A percentile compares a stretch with the other conserved stretches of the same genome.
Conservation (phyloP, 352 stramenopile species). For the Phytophthora hibernalis region DNA sequence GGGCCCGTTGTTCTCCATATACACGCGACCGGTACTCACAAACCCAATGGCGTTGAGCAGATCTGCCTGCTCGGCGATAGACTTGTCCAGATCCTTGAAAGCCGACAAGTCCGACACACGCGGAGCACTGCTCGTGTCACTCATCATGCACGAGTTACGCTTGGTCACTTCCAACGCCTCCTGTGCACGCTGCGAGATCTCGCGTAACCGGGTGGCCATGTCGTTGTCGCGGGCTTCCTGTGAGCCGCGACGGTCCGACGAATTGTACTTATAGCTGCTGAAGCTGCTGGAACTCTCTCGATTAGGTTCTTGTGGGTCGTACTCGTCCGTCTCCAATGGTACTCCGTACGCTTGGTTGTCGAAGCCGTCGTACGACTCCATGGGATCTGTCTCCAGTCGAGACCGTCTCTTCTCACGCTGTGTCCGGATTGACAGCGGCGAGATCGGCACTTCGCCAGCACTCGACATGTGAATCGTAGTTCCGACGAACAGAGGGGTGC, state of each 20-base stretch:
- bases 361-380: slow-evolving; percentile 72
- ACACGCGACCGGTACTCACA: slow-evolving; percentile 76
- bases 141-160: slow-evolving; percentile 82
- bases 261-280: slow-evolving; percentile 34
- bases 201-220: slow-evolving; percentile 59
- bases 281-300: slow-evolving; percentile 35
- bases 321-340: slow-evolving; percentile 47
- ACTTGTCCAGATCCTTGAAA: slow-evolving; percentile 77
- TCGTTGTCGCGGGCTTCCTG: slow-evolving; percentile 57
- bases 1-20: slow-evolving; percentile 69
- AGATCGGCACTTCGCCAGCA: slow-evolving; percentile 58
- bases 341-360: slow-evolving; percentile 53
- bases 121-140: slow-evolving; percentile 72
- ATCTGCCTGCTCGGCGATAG: slow-evolving; percentile 77
- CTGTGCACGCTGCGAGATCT: slow-evolving; percentile 71
- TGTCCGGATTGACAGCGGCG: slow-evolving; percentile 60
- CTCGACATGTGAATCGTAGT: slow-evolving; percentile 49
- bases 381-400: slow-evolving; percentile 69
- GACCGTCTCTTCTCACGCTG: slow-evolving; percentile 47
- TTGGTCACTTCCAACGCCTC: slow-evolving; percentile 71
- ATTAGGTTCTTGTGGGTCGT: slow-evolving; percentile 26
- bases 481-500: slow-evolving; percentile 38
- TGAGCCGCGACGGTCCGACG: slow-evolving; percentile 42
- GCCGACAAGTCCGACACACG: slow-evolving; percentile 66
- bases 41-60: slow-evolving; percentile 80